phyloP scores from a whole-genome alignment of 305 asterid genomes.

The Rubia occidens region DNA sequence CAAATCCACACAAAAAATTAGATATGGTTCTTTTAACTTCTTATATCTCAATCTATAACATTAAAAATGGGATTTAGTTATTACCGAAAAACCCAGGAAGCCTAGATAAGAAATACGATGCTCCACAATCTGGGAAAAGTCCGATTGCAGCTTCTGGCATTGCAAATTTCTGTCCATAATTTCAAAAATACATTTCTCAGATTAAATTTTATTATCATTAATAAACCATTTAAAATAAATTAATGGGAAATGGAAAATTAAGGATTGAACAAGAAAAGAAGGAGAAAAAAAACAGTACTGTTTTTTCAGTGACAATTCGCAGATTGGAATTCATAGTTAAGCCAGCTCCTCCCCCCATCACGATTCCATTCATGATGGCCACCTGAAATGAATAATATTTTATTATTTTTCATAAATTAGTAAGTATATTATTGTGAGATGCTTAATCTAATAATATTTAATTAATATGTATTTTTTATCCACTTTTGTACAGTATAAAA shows the following conservation, averaged over 20 bases:
- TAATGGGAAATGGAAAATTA: not conserved
- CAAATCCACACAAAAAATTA: not conserved
- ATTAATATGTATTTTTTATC: too few species aligned
- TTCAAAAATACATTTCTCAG: not conserved
- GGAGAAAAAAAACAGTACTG: constrained; percentile 6
- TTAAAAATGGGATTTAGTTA: not conserved
- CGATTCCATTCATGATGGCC: constrained; percentile 13
- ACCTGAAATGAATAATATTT: not conserved
- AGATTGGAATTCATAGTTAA: constrained; percentile 9
- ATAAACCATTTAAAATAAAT: not conserved
- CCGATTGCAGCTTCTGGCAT: constrained; percentile 16
- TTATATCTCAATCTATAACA: not conserved
- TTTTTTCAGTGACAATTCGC: constrained; percentile 17
- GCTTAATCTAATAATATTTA: too few species aligned
- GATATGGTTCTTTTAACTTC: too few species aligned
- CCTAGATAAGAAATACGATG: constrained; percentile 17
- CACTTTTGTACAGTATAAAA: too few species aligned
- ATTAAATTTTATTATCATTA: not conserved
- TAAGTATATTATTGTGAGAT: too few species aligned
- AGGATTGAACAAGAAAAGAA: not conserved
- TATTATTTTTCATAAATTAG: too few species aligned
- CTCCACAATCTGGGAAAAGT: constrained; percentile 16
- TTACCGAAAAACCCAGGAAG: constrained; percentile 14
- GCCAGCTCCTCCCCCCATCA: constrained; percentile 23
- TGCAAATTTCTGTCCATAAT: constrained; percentile 12